These are phyloP conservation scores for Conoideocrella luteorostrata DNA, from an alignment of 2,329 filamentous ascomycete species.

Conservation along the genomic window DNA sequence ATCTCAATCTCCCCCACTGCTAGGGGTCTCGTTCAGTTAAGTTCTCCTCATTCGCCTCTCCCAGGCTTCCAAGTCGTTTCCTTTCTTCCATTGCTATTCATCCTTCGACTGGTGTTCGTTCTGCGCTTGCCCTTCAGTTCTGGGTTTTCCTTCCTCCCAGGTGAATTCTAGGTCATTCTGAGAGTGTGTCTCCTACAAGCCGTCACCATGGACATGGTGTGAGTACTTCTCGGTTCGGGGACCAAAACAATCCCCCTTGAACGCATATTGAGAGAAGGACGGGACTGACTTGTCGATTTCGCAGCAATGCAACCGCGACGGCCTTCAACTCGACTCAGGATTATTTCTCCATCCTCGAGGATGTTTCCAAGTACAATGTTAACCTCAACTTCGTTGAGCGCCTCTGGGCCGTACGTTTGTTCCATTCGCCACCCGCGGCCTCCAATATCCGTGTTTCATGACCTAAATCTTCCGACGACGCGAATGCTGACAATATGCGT, in stretches of 20 bases:
- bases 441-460: neutral
- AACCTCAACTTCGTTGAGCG: conserved; percentile 81
- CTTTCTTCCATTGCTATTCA: conserved; percentile 1
- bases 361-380: conserved; percentile 68
- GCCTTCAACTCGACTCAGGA: conserved; percentile 42
- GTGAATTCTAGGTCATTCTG: neutral
- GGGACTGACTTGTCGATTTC: conserved; percentile 14
- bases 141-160: neutral
- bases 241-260: conserved; percentile 8
- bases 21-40: neutral
- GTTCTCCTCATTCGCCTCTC: conserved; percentile 2
- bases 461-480: neutral
- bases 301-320: conserved; percentile 46
- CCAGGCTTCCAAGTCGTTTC: neutral
- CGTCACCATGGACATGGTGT: conserved; percentile 28
- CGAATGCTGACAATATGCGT: conserved; percentile 1
- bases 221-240: conserved; percentile 12
- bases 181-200: neutral
- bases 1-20: conserved; percentile 11
- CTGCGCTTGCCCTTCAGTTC: neutral
- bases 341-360: conserved; percentile 54
- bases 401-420: conserved; percentile 68
- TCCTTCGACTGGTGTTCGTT: neutral
- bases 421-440: conserved; percentile 7
- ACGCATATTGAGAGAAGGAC: too few relatives aligned